phyloP scores from a whole-genome alignment of 1,139 yeast species.

The Keqinozyma sinolaborantium region DNA sequence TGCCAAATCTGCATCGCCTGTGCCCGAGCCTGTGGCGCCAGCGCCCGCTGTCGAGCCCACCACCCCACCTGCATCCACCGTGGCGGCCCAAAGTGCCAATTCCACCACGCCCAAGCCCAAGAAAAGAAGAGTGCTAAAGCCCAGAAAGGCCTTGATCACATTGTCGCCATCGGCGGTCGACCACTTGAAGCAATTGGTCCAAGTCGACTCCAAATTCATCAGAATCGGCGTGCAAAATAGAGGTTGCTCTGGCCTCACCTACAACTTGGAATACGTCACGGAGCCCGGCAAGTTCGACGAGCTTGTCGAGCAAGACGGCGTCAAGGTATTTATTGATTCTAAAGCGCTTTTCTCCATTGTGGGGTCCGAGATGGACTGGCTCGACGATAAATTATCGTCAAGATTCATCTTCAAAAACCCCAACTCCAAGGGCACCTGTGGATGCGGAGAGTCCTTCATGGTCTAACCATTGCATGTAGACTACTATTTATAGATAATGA shows the following conservation, averaged over 20 bases:
- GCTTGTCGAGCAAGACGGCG: slow-evolving; percentile 87
- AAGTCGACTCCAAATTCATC: slow-evolving; percentile 85
- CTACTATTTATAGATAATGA: neutral
- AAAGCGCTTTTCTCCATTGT: slow-evolving; percentile 93
- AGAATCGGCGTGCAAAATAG: slow-evolving; percentile 92
- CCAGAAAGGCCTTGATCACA: slow-evolving; percentile 82
- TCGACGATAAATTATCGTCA: slow-evolving; percentile 85
- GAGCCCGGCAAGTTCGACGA: slow-evolving; percentile 94
- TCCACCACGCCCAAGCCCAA: slow-evolving; percentile 21
- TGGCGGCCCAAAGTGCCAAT: slow-evolving; percentile 6
- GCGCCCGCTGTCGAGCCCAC: slow-evolving; percentile 4
- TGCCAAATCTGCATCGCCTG: slow-evolving; percentile 4
- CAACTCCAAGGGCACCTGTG: slow-evolving; percentile 95
- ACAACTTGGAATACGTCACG: slow-evolving; percentile 84
- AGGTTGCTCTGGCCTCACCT: slow-evolving; percentile 94
- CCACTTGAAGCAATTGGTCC: slow-evolving; percentile 66
- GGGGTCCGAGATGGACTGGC: slow-evolving; percentile 98
- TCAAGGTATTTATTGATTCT: slow-evolving; percentile 88
- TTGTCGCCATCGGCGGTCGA: slow-evolving; percentile 68
- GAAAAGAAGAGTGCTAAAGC: slow-evolving; percentile 69
- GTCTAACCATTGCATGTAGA: slow-evolving; percentile 39
- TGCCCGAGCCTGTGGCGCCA: slow-evolving; percentile 3
- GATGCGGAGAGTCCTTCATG: slow-evolving; percentile 98
- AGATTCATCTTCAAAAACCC: slow-evolving; percentile 93
- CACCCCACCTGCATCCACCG: slow-evolving; percentile 2